phyloP scores from a whole-genome alignment of 2,329 filamentous ascomycete genomes.

The Fusarium bactridioides region DNA sequence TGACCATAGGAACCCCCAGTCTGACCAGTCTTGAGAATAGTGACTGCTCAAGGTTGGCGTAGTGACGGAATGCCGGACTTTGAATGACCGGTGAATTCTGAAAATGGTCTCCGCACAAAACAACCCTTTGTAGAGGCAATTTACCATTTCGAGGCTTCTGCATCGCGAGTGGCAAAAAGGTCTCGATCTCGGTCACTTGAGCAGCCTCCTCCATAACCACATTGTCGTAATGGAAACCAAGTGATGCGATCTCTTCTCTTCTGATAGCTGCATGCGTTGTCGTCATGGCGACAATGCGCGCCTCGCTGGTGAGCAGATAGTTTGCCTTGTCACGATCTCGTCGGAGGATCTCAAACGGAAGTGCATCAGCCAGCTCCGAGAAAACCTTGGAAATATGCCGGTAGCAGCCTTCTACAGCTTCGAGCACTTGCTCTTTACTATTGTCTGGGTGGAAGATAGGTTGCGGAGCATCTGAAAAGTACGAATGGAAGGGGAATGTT shows the following conservation, averaged over 20 bases:
- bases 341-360: constrained; percentile 93
- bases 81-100: constrained; percentile 98
- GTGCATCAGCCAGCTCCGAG: constrained; percentile 87
- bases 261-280: constrained; percentile 97
- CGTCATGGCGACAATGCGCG: constrained; percentile 98
- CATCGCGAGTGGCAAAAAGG: constrained; percentile 93
- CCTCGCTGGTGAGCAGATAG: constrained; percentile 93
- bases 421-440: constrained; percentile 72
- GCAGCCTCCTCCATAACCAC: constrained; percentile 98
- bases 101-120: constrained; percentile 93
- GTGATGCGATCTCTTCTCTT: constrained; percentile 83
- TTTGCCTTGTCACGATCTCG: constrained; percentile 92
- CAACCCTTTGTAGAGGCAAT: constrained; percentile 82
- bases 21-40: constrained; percentile 91
- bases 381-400: constrained; percentile 91
- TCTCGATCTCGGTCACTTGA: constrained; percentile 97
- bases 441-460: constrained; percentile 77
- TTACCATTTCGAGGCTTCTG: constrained; percentile 80
- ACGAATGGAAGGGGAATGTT: constrained; percentile 86
- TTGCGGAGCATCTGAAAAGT: constrained; percentile 87
- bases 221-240: constrained; percentile 98
- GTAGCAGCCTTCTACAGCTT: constrained; percentile 85
- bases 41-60: constrained; percentile 95
- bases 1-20: constrained; percentile 89
- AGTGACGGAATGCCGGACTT: constrained; percentile 91